phyloP scores from a whole-genome alignment of 2,329 filamentous ascomycete species.

The Penicillium nordicum region DNA sequence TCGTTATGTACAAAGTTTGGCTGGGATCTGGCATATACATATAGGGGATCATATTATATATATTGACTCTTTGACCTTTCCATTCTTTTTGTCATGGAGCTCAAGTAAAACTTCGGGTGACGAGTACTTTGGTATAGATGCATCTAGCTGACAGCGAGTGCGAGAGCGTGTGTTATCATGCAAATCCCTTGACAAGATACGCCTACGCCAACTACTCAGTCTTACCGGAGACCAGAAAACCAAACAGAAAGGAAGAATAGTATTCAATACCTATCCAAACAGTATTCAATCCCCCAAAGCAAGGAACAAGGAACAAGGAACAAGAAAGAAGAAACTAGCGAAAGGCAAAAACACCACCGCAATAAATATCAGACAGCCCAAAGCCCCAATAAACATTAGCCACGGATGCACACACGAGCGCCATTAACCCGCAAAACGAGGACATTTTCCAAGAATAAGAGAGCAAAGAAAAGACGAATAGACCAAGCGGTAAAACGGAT shows the following conservation, averaged over 20 bases:
- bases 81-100: too few relatives aligned
- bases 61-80: background rate
- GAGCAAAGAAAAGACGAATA: background rate
- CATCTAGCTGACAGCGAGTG: too few relatives aligned
- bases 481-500: background rate
- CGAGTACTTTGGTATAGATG: too few relatives aligned
- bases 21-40: background rate
- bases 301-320: background rate
- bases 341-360: background rate
- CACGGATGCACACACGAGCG: background rate
- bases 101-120: too few relatives aligned
- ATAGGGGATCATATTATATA: background rate
- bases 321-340: background rate
- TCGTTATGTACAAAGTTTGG: background rate
- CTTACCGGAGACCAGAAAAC: background rate
- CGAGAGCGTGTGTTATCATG: too few relatives aligned
- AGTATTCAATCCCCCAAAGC: background rate
- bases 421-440: background rate
- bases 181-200: background rate
- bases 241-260: background rate
- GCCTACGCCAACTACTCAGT: background rate
- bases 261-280: background rate
- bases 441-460: background rate
- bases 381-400: background rate
- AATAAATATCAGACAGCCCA: background rate